phyloP scores from a whole-genome alignment of 1,284 basidiomycete genomes.

The Puccinia sorghi region DNA sequence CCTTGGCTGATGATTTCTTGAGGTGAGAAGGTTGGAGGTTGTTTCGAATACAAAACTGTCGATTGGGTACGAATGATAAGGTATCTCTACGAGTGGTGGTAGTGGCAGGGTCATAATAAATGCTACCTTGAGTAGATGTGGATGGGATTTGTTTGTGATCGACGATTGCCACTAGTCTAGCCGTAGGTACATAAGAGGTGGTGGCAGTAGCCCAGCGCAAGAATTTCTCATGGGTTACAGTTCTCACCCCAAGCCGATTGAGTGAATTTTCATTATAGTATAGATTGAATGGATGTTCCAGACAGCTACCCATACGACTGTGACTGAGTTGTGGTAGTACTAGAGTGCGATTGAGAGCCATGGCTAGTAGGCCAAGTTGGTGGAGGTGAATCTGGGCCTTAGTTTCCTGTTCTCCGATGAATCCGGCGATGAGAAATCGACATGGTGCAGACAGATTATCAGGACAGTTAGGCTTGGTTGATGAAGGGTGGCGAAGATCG shows the following conservation, averaged over 20 bases:
- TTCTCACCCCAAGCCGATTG: conserved; percentile 53
- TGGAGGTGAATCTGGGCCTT: conserved; percentile 57
- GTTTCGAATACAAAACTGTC: conserved; percentile 55
- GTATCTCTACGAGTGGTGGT: conserved; percentile 50
- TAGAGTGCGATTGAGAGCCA: conserved; percentile 56
- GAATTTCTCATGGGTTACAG: conserved; percentile 54
- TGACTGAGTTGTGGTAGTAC: conserved; percentile 56
- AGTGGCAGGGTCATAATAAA: conserved; percentile 54
- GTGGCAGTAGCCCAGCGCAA: conserved; percentile 52
- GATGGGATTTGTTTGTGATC: conserved; percentile 49
- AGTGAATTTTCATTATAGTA: conserved; percentile 55
- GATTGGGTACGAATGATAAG: conserved; percentile 52
- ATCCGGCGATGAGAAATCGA: conserved; percentile 12
- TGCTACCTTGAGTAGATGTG: conserved; percentile 50
- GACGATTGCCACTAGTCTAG: conserved; percentile 54
- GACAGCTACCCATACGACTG: conserved; percentile 55
- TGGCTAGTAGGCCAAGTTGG: conserved; percentile 56
- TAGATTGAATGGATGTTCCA: conserved; percentile 55
- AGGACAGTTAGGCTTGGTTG: background rate
- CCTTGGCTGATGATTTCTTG: background rate
- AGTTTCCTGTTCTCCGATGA: conserved; percentile 56
- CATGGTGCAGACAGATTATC: conserved; percentile 2
- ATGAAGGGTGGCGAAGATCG: background rate
- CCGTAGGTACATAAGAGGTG: conserved; percentile 52
- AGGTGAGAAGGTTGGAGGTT: conserved; percentile 9